These are phyloP conservation scores for Erysimum cheiranthoides DNA, from an alignment of 345 rosid species.

Conservation along the genomic window DNA sequence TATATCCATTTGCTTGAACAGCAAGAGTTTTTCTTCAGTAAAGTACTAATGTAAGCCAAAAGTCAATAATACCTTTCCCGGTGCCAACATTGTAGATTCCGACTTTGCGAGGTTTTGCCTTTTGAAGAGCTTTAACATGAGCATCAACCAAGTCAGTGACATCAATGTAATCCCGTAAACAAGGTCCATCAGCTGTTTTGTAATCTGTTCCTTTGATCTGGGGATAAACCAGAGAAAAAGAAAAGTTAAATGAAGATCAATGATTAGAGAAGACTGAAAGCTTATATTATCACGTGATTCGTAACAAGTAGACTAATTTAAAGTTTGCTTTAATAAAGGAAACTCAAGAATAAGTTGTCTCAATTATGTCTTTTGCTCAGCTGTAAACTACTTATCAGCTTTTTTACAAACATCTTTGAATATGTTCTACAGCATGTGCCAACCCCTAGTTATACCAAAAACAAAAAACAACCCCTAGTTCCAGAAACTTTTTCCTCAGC, in stretches of 20 bases:
- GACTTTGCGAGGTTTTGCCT: conserved; percentile 57
- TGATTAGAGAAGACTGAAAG: conserved; percentile 30
- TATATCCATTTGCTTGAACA: background rate
- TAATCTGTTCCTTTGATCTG: conserved; percentile 73
- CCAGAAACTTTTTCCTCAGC: conserved; percentile 40
- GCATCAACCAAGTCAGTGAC: conserved; percentile 70
- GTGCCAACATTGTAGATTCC: conserved; percentile 73
- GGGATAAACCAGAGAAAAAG: background rate
- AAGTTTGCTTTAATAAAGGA: conserved; percentile 25
- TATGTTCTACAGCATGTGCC: conserved; percentile 46
- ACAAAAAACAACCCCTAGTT: conserved; percentile 29
- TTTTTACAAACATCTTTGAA: conserved; percentile 32
- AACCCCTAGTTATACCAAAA: conserved; percentile 20
- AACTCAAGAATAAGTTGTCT: conserved; percentile 31
- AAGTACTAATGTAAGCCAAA: background rate
- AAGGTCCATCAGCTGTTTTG: conserved; percentile 65
- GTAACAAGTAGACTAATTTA: conserved; percentile 29
- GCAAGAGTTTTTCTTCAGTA: background rate
- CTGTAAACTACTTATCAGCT: conserved; percentile 37
- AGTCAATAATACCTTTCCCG: conserved; percentile 51
- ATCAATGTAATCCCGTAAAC: conserved; percentile 65
- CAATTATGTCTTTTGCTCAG: conserved; percentile 42
- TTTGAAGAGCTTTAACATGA: conserved; percentile 67
- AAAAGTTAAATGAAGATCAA: conserved; percentile 26
- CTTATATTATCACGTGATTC: conserved; percentile 35